A percentile compares a stretch with the other conserved stretches of the same genome.
phyloP scores from a whole-genome alignment of 805 yeast genomes.

The Candida khao-thaluensis region DNA sequence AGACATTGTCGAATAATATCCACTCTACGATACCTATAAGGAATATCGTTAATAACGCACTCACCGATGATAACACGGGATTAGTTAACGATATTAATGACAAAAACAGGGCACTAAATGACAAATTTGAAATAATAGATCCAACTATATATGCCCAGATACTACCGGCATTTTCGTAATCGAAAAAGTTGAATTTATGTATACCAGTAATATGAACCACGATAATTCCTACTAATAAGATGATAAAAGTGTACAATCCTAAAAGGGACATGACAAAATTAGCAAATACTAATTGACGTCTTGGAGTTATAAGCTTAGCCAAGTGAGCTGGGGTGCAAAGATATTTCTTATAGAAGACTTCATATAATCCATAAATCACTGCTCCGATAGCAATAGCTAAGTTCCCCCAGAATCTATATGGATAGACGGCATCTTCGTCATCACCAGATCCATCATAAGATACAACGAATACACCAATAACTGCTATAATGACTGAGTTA shows the following conservation, averaged over 20 bases:
- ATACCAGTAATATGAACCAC: conserved; percentile 52
- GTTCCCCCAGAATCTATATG: conserved; percentile 68
- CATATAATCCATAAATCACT: conserved; percentile 75
- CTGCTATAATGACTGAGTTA: conserved; percentile 66
- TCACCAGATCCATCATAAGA: conserved; percentile 58
- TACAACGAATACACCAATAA: conserved; percentile 73
- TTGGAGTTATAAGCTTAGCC: conserved; percentile 42
- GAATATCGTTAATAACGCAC: conserved; percentile 72
- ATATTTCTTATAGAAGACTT: conserved; percentile 73
- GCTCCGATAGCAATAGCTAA: conserved; percentile 72
- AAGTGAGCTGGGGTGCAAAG: conserved; percentile 69
- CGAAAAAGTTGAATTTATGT: conserved; percentile 57
- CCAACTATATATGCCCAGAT: conserved; percentile 48
- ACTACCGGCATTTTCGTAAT: conserved; percentile 32
- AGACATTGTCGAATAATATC: conserved; percentile 56
- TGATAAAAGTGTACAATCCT: conserved; percentile 55
- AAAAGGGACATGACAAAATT: conserved; percentile 69
- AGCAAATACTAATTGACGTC: conserved; percentile 78
- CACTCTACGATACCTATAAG: conserved; percentile 78
- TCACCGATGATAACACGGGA: conserved; percentile 74
- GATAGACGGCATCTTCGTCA: conserved; percentile 38
- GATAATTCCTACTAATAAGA: conserved; percentile 47
- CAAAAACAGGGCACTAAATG: conserved; percentile 70
- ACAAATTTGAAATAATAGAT: conserved; percentile 61
- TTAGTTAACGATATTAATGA: conserved; percentile 80